Evolutionary conservation across 139 green algal genomes (phyloP), one percentile per base, ranked within the genome.

Genomic region (Gonium pectorale): DNA sequence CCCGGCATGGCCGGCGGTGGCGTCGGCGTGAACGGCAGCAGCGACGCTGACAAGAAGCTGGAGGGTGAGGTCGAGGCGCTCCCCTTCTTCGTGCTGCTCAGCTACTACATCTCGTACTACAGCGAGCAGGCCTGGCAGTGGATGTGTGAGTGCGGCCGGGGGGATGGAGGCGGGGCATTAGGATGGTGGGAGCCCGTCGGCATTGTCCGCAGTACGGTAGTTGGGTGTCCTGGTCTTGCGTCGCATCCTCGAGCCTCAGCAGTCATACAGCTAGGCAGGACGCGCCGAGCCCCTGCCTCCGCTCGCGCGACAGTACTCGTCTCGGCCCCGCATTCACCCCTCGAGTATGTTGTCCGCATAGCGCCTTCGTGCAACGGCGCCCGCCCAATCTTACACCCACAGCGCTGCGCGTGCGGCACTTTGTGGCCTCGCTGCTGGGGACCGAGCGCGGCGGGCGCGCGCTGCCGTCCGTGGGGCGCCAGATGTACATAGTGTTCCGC

Each of bases 81-180:
- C 44, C n/a, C 31, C 70, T 64, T 21, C 46, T 79, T n/a, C 13
- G 46, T 79, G 46, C 44, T 79, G 70, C 46, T 79, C 22, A 62
- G 38, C 41, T 79, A 79, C 70, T 79, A 79, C 70, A 33, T 79
- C n/a, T 64, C 44, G 6, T 63, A 64, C 46, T 63, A 63, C 44
- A 31, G 46, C 31, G 11, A 5, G 6, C 19, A 46, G 31, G 46
- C 21, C 15, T 62, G 44, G 70, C 31, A 43, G 17, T 79, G 70
- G 70, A 5, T 79, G n/a, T 44, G 70, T 79, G 21, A 79, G 70
- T 79, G 31, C 6, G 15, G 56, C 21, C 6, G 6, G 56, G 56
- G 15, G 56, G 21, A 21, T n/a, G 56, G 21, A n/a, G n/a, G n/a
- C n/a, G n/a, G n/a, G n/a, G n/a, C n/a, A n/a, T n/a, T n/a, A n/a